Base-by-base conservation (phyloP, 2,329 filamentous ascomycete species). In the Tolypocladium tundrense region DNA sequence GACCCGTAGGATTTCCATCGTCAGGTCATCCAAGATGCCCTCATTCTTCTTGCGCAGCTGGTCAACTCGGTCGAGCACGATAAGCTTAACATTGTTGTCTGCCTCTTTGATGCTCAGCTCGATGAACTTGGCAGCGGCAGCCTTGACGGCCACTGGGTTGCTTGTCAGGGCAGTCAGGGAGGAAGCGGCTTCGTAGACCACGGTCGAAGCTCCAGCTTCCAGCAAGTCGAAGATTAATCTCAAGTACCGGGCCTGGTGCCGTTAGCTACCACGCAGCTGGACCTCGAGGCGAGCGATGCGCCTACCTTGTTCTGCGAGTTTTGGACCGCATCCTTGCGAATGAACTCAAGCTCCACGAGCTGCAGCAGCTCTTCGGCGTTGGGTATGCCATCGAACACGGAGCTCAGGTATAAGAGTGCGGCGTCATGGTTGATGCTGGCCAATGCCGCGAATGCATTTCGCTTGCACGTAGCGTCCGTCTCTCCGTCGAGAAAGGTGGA, bases 81-180 rank as follows among this genome's bases (percentile, higher is more conserved):
- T 99, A 52, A 99, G 86, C 77, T 99, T 99, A 63, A 99, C 94
- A 70, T 99, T 99, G 79, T 99, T 99, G 73, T 99, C 94, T 0
- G 94, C 88, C 75, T 97, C 94, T 76, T 96, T 96, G 71, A 99
- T 97, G 70, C 89, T 91, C 10, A 99, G 80, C 73, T 99, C 94
- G 63, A 97, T 96, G 71, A 99, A 94, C 70, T 99, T 99, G 65
- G 85, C 84, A 16, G 94, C 94, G 11, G 94, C 94, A 33, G 94
- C 94, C 77, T 97, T 99, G 60, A 99, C 93, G 21, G 94, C 94
- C 14, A 99, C 94, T 1, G 94, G 93, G 75, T 99, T 99, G 73
- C 85, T 95, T 24, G 94, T 99, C 56, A 99, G 83, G 1, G 92
- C 87, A 8, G 93, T 97, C 58, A 99, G 81, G 14, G 93, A 96